phyloP scores from a whole-genome alignment of 163 green algal species.

The Volvox carteri region DNA sequence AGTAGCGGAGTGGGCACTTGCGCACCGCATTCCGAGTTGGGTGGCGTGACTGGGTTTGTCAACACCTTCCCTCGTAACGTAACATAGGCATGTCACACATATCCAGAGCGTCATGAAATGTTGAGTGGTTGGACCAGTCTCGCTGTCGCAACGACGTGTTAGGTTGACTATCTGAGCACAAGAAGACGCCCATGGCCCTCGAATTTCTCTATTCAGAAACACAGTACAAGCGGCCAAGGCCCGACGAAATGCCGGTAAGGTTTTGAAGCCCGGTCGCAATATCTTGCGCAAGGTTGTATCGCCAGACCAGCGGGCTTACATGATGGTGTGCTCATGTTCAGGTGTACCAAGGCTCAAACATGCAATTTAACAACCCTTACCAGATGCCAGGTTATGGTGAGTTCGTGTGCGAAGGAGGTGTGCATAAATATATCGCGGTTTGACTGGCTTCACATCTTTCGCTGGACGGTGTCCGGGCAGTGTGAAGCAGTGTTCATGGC shows the following conservation, averaged over 20 bases:
- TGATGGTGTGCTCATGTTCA: not conserved
- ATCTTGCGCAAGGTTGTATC: not conserved
- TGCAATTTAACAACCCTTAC: not conserved
- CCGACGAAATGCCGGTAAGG: not conserved
- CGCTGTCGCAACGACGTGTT: not conserved
- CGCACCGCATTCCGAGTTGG: not conserved
- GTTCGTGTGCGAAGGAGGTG: not conserved
- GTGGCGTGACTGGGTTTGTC: too few species aligned
- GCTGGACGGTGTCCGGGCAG: not conserved
- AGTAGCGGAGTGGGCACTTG: not conserved
- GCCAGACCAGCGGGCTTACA: too few species aligned
- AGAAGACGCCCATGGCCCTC: not conserved
- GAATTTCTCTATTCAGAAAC: not conserved
- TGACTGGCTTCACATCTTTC: not conserved
- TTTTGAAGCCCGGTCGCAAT: not conserved
- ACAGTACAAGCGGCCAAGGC: conserved; percentile 24
- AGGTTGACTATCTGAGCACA: not conserved
- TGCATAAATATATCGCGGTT: not conserved
- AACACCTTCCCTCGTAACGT: not conserved
- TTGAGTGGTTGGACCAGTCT: too few species aligned
- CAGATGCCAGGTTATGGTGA: conserved; percentile 1
- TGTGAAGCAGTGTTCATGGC: not conserved
- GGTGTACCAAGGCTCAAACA: not conserved
- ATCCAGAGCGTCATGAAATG: too few species aligned
- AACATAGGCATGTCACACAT: not conserved